Evolutionary conservation across 192 early-diverging fungal genomes (phyloP), one percentile per base, ranked within the genome.

Genomic region (Coemansia javaensis): DNA sequence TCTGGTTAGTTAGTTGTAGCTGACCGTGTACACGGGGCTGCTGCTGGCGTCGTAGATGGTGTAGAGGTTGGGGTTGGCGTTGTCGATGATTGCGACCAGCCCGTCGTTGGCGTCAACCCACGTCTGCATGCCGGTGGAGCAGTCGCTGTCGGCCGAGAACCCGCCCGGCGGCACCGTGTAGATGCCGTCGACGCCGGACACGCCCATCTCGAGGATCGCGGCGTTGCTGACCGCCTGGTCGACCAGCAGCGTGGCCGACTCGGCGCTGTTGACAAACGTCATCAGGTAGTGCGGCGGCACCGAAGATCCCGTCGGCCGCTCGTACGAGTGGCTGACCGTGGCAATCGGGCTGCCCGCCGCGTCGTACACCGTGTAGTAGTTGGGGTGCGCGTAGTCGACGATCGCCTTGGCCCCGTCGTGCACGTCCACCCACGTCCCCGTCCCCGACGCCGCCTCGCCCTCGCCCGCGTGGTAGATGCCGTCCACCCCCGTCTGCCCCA

Each of bases 61-160:
- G 38, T 45, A 66, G 18, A 40, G 17, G 31, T 58, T 66, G 1
- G 63, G 63, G 44, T 66, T 48, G 3, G 43, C 46, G 15, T 46
- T 37, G 42, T 66, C 63, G 11, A 66, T 30, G 16, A 66, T 25
- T 0, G 51, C 63, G 0, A 53, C 28, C 23, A 49, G 43, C 0
- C 56, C 63, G n/a, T 66, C 44, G 16, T 50, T 56, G 24, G 47
- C 59, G 31, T 59, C 63, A 13, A 66, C 56, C 63, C 63, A 66
- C 0, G 63, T 66, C 4, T 58, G 50, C 9, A 45, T 52, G 7
- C 50, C 56, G 1, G 45, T 31, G n/a, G n/a, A n/a, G n/a, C n/a
- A n/a, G n/a, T n/a, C n/a, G 31, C 17, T 39, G 9, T 21, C 33
- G 9, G 34, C 43, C 0, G 50, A 47, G 32, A 47, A 31, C 14